Evolutionary conservation across 169 alveolate genomes (phyloP), one percentile per base, ranked within the genome.

Genomic region (Plasmodium relictum): DNA sequence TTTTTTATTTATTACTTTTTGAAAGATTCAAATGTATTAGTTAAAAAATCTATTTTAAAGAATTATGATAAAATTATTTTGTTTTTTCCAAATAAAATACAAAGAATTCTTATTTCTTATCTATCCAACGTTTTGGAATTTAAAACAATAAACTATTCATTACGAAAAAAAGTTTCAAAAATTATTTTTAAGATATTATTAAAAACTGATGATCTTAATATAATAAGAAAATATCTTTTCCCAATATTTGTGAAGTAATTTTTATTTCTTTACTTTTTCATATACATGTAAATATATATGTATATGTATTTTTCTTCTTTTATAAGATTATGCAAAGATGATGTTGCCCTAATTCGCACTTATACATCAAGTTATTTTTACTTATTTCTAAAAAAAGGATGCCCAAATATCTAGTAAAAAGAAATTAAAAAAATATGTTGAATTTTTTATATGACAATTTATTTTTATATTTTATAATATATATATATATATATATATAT

Each of bases 291-390:
- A 16, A n/a, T 54, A 54, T 54, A 52, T 52, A 10, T 52, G 10
- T 52, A n/a, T 52, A 52, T 52, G 62, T 61, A 44, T 76, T 44
- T 44, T 44, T 22, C 50, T 37, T 39, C 22, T 62, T 26, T 65
- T n/a, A 7, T 18, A 39, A 83, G 91, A 54, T 37, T 83, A 18
- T 83, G 91, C 72, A 83, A 83, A n/a, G 91, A 83, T 26, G 91
- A 68, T 10, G 91, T 69, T 26, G 74, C 91, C n/a, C 20, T 24
- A 18, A 83, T 83, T 22, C 78, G 91, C 16, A 31, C 59, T 9
- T 83, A 68, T 72, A 83, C 91, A 44, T 44, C 91, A 26, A 68
- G 63, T 39, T 68, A 83, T 41, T 83, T 83, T 31, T 83, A 83
- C 24, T 42, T 66, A 1, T 68, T 83, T 66, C 44, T 83, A 44